Evolutionary conservation across 2,329 filamentous ascomycete species (phyloP).

Genomic region (Paraconiothyrium brasiliense): DNA sequence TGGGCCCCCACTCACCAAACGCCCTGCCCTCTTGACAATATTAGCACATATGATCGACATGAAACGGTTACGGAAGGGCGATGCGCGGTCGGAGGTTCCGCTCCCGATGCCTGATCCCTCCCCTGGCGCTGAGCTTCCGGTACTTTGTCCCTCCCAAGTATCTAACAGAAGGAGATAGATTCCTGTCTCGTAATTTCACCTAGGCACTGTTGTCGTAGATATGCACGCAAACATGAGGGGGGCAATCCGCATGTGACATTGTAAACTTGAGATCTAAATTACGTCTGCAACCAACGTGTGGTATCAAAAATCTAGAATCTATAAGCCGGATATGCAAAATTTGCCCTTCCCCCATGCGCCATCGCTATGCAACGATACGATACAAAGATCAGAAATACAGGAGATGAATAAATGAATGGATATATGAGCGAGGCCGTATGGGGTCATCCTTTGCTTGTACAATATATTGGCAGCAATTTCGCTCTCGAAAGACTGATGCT

Average conservation of each 20-base stretch:
- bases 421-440: background rate
- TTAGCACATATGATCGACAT: conserved; percentile 6
- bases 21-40: background rate
- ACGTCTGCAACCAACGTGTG: conserved; percentile 8
- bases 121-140: background rate
- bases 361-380: conserved; percentile 11
- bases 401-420: conserved; percentile 1
- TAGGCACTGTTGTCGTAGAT: background rate
- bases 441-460: background rate
- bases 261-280: conserved; percentile 16
- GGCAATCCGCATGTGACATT: conserved; percentile 12
- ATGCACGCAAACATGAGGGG: conserved; percentile 6
- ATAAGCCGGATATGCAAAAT: conserved; percentile 13
- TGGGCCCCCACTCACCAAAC: conserved; percentile 10
- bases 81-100: conserved; percentile 8
- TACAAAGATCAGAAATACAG: conserved; percentile 4
- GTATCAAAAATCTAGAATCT: conserved; percentile 15
- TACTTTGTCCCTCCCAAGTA: too few species aligned
- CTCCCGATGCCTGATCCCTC: too few species aligned
- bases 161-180: too few species aligned
- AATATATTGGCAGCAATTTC: background rate
- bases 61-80: background rate
- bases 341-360: conserved; percentile 12
- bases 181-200: background rate
- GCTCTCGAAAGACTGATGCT: background rate